Percentiles rank a stretch among this genome's conserved stretches.
Evolutionary conservation across 192 early-diverging fungal genomes (phyloP).

Genomic region (Allomyces macrogynus): DNA sequence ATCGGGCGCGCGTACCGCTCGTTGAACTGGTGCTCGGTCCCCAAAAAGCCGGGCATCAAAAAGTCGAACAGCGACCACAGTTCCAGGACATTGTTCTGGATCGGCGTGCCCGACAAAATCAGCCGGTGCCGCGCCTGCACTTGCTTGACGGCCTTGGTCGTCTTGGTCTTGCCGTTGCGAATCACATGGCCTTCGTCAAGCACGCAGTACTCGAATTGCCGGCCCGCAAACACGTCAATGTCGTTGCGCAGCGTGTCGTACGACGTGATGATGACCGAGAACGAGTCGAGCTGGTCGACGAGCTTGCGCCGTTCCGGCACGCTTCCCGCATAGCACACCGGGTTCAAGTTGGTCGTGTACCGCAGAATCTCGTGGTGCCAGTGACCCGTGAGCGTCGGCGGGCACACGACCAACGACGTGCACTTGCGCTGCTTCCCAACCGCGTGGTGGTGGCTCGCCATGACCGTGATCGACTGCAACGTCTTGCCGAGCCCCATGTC

Average conservation of each 20-base stretch:
- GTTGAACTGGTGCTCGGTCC: constrained; percentile 85
- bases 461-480: constrained; percentile 83
- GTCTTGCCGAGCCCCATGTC: constrained; percentile 89
- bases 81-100: constrained; percentile 91
- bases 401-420: constrained; percentile 74
- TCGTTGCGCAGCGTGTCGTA: constrained; percentile 96
- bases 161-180: constrained; percentile 83
- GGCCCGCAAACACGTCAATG: constrained; percentile 49
- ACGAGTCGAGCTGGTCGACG: constrained; percentile 4
- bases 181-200: constrained; percentile 98
- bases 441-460: constrained; percentile 70
- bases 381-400: constrained; percentile 83
- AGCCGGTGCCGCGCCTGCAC: constrained; percentile 67
- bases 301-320: constrained; percentile 44
- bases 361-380: constrained; percentile 86
- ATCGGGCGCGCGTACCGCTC: constrained; percentile 87
- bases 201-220: constrained; percentile 84
- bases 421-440: constrained; percentile 30
- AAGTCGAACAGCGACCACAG: constrained; percentile 97
- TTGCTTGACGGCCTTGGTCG: constrained; percentile 82
- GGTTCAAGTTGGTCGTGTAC: constrained; percentile 53
- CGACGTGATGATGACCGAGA: constrained; percentile 62
- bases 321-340: constrained; percentile 69
- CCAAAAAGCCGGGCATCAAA: constrained; percentile 95
- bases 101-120: constrained; percentile 91